Base-by-base conservation (phyloP, 768 basidiomycete species). In the Cystoderma amianthinum region DNA sequence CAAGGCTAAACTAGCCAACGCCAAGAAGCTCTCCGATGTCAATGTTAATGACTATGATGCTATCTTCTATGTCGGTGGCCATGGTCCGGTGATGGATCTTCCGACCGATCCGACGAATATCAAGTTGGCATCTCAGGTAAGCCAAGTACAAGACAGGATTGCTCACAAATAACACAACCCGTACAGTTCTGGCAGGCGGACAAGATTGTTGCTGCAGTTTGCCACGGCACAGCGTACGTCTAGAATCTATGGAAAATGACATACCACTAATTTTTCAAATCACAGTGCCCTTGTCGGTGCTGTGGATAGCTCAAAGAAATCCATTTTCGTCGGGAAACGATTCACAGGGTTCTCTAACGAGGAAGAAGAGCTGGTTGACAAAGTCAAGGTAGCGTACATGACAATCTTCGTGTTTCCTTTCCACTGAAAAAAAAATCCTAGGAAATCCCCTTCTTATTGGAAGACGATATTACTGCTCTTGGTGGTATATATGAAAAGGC, bases 1-100 rank as follows among this genome's bases (percentile, higher is more conserved):
- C 33, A 67, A 71, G 48, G 49, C 58, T 11, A 77, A 82, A 49
- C 54, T 85, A 21, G 67, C 65, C 5, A 62, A 62, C 24, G 74
- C 84, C 3, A 78, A 80, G 62, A 76, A 70, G 58, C n/a, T 90
- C 35, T 59, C 68, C 0, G 76, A 81, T 1, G 71, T 90, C 48
- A 67, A 71, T 36, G 61, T 59, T 3, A 57, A 67, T 21, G 77
- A 84, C 49, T 90, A 86, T 54, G 78, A 72, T 39, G 87, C 80
- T 11, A 64, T 91, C 42, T 88, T 84, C 61, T 86, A 85, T 53
- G 72, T 85, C 42, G 88, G 87, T 32, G 86, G 88, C 22, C 84
- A 87, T 52, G 85, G 85, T 0, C 85, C 87, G 10, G 74, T 82
- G 25, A 65, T 90, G 34, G 87, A 90, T 58, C 70, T 90, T 28